Evolutionary conservation across 805 yeast genomes (phyloP).

Genomic region (Candida parachauliodes): DNA sequence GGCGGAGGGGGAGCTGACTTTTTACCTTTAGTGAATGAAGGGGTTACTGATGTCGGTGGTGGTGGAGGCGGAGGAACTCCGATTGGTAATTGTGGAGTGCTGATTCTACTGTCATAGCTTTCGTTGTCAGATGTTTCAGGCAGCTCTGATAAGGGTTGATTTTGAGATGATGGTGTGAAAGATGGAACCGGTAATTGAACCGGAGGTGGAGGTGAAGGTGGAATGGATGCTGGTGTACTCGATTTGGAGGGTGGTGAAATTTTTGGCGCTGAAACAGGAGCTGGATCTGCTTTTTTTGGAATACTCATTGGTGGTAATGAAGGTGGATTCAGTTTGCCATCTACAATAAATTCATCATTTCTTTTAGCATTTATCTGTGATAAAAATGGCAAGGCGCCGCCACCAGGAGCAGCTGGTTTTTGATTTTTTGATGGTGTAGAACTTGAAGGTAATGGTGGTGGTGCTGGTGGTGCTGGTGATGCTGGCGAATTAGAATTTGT

Average conservation of each 20-base stretch:
- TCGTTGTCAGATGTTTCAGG: background rate
- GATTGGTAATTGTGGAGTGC: constrained; percentile 30
- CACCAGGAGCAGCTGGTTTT: constrained; percentile 14
- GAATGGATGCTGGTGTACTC: constrained; percentile 4
- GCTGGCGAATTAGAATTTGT: constrained; percentile 11
- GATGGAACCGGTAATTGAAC: constrained; percentile 13
- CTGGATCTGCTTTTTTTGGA: constrained; percentile 9
- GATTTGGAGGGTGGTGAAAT: constrained; percentile 13
- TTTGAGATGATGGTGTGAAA: constrained; percentile 4
- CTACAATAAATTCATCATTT: constrained; percentile 49
- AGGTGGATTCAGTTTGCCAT: constrained; percentile 15
- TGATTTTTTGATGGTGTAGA: constrained; percentile 14
- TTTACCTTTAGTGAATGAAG: constrained; percentile 4
- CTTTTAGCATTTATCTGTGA: constrained; percentile 57
- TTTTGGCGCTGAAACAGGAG: constrained; percentile 12
- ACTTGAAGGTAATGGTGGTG: constrained; percentile 10
- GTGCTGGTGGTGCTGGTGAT: constrained; percentile 15
- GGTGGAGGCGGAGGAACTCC: constrained; percentile 28
- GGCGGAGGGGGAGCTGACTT: constrained; percentile 15
- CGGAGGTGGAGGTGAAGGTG: constrained; percentile 9
- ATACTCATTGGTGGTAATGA: constrained; percentile 11
- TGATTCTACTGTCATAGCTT: constrained; percentile 8
- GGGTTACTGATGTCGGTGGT: constrained; percentile 19
- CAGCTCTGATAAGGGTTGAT: background rate
- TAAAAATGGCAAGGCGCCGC: constrained; percentile 52